phyloP scores from a whole-genome alignment of 2,329 filamentous ascomycete genomes.

The Lomentospora prolificans region DNA sequence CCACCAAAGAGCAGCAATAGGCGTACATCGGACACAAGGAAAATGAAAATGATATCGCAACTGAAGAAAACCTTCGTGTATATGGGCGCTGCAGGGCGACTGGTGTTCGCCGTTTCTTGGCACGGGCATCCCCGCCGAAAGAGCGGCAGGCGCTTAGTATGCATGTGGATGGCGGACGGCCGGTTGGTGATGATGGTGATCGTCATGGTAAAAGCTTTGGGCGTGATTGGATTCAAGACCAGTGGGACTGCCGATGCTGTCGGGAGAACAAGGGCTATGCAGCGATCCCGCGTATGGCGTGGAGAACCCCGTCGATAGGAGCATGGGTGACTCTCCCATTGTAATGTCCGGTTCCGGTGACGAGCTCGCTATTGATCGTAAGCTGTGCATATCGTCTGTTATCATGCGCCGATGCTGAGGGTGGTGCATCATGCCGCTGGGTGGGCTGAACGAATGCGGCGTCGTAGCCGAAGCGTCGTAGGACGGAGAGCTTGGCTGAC shows the following conservation, averaged over 20 bases:
- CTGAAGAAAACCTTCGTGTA: too few species aligned
- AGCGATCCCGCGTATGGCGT: constrained; percentile 9
- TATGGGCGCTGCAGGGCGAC: too few species aligned
- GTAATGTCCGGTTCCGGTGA: constrained; percentile 23
- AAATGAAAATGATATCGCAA: neutral
- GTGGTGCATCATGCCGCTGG: constrained; percentile 12
- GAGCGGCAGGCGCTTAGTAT: neutral
- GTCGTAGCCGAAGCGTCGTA: constrained; percentile 12
- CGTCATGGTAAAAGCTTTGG: neutral
- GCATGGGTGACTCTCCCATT: constrained; percentile 24
- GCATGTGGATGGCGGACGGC: neutral
- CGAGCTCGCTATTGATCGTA: constrained; percentile 22
- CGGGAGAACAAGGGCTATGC: neutral
- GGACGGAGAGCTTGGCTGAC: neutral
- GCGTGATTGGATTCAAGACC: neutral
- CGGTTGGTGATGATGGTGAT: neutral
- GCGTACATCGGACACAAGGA: neutral
- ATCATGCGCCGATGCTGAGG: constrained; percentile 23
- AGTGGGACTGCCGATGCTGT: neutral
- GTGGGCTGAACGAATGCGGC: constrained; percentile 5
- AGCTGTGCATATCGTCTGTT: constrained; percentile 25
- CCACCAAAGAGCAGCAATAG: neutral
- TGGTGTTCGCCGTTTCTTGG: too few species aligned
- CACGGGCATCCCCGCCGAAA: neutral
- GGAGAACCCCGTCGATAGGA: constrained; percentile 14